A percentile compares a stretch with the other conserved stretches of the same genome.
These are phyloP conservation scores for Stentor coeruleus DNA, from an alignment of 73 alveolate species.

Conservation along the genomic window DNA sequence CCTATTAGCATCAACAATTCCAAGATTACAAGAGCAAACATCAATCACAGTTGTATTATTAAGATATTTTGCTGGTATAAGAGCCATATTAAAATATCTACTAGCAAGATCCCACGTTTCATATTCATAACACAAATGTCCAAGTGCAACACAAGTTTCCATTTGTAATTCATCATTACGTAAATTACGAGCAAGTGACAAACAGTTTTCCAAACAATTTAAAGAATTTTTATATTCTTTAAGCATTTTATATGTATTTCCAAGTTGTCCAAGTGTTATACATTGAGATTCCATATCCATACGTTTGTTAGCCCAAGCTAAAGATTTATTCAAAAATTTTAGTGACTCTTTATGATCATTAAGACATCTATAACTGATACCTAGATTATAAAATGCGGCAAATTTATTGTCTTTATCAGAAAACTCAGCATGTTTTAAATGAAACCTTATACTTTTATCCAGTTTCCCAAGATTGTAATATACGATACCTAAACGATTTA, in stretches of 20 bases:
- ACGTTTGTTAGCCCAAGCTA: conserved; percentile 87
- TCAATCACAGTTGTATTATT: conserved; percentile 49
- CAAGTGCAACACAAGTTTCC: conserved; percentile 57
- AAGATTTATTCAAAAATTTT: conserved; percentile 78
- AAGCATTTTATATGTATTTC: conserved; percentile 41
- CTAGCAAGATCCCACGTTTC: conserved; percentile 39
- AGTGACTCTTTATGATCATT: conserved; percentile 65
- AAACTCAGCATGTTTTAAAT: conserved; percentile 81
- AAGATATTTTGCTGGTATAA: conserved; percentile 41
- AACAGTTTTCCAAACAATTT: conserved; percentile 47
- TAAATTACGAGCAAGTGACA: conserved; percentile 38
- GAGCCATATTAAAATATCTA: conserved; percentile 39
- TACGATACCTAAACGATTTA: conserved; percentile 94
- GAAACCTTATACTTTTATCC: conserved; percentile 88
- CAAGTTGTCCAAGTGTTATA: conserved; percentile 68
- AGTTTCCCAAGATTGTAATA: conserved; percentile 82
- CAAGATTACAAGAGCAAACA: conserved; percentile 61
- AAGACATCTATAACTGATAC: conserved; percentile 81
- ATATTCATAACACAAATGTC: conserved; percentile 32
- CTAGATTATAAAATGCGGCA: conserved; percentile 95
- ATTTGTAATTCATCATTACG: conserved; percentile 41
- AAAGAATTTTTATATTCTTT: conserved; percentile 39
- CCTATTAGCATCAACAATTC: conserved; percentile 53
- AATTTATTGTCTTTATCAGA: conserved; percentile 92
- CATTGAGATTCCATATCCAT: conserved; percentile 88